Conservation (phyloP, 169 alveolate genomes). For the Fabrea salina region DNA sequence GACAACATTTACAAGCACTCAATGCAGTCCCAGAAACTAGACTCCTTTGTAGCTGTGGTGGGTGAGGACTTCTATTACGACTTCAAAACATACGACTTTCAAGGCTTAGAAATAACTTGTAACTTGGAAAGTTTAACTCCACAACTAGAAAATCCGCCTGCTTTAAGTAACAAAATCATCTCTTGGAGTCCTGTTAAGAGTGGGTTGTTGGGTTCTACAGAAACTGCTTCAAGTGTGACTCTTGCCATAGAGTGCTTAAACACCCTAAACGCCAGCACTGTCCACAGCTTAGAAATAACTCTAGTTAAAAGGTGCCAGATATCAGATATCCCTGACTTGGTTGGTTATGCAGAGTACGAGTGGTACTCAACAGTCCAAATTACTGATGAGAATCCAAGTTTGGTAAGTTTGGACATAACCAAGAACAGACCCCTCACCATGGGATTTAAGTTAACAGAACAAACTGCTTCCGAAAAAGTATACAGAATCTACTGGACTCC, state of each 20-base stretch:
- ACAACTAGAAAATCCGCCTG: background rate
- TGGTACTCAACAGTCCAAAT: background rate
- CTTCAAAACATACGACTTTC: background rate
- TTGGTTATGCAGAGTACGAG: background rate
- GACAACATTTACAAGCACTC: background rate
- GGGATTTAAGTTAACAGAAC: background rate
- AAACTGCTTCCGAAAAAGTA: background rate
- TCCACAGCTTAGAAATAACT: background rate
- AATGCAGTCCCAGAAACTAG: background rate
- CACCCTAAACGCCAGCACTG: background rate
- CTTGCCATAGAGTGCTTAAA: background rate
- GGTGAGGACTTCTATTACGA: background rate
- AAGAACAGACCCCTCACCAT: background rate
- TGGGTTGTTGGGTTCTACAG: background rate
- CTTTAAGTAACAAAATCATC: background rate
- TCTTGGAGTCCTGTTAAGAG: background rate
- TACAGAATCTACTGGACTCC: background rate
- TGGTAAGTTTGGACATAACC: background rate
- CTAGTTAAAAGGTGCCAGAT: background rate
- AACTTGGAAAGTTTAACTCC: background rate
- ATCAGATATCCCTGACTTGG: background rate
- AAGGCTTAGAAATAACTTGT: constrained; percentile 4
- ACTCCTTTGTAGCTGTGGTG: background rate
- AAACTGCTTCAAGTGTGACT: background rate
- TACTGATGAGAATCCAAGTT: background rate